phyloP scores from a whole-genome alignment of 2,329 filamentous ascomycete species.

The Beauveria varroae region DNA sequence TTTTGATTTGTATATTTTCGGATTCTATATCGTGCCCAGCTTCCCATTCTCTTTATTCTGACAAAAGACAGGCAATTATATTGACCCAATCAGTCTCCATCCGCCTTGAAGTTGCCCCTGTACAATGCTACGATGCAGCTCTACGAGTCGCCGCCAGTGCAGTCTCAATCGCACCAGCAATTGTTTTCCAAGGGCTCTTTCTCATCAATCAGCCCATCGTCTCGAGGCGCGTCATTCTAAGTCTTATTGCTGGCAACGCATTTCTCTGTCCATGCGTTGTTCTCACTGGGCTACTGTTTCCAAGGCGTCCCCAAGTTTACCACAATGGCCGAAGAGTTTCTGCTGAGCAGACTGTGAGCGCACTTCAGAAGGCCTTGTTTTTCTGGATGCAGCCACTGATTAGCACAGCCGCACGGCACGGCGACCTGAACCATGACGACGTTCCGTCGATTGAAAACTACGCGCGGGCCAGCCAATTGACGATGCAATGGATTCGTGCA shows the following conservation, averaged over 20 bases:
- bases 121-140: slow-evolving; percentile 46
- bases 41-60: neutral
- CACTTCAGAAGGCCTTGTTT: neutral
- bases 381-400: neutral
- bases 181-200: slow-evolving; percentile 37
- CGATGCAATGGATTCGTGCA: neutral
- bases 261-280: slow-evolving; percentile 36
- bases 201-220: neutral
- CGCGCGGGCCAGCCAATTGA: neutral
- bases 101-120: slow-evolving; percentile 39
- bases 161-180: slow-evolving; percentile 34
- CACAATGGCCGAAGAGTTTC: neutral
- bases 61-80: slow-evolving; percentile 36
- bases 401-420: neutral
- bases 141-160: slow-evolving; percentile 42
- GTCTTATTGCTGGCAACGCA: slow-evolving; percentile 25
- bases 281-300: slow-evolving; percentile 37
- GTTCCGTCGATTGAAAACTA: neutral
- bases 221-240: slow-evolving; percentile 3
- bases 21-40: neutral
- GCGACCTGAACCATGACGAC: neutral
- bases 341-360: neutral
- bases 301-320: slow-evolving; percentile 25
- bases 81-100: slow-evolving; percentile 44
- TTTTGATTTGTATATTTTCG: too few species aligned